These are phyloP conservation scores for Aureobasidium sp. DNA, from an alignment of 2,329 filamentous ascomycete species.

Conservation along the genomic window DNA sequence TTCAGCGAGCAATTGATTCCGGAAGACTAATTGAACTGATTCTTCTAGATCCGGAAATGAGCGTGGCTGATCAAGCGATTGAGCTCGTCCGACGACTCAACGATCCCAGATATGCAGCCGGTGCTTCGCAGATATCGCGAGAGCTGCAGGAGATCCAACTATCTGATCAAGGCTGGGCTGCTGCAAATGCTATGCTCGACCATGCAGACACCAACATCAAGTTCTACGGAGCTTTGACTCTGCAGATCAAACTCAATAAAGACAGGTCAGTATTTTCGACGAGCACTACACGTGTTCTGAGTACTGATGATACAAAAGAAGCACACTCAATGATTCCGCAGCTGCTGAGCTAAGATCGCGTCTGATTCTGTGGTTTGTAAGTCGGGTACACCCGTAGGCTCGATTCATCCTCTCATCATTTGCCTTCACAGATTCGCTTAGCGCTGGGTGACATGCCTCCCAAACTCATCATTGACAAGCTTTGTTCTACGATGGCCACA, in stretches of 20 bases:
- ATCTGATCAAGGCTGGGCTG: constrained; percentile 74
- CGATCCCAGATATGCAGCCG: constrained; percentile 37
- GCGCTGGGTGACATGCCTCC: constrained; percentile 20
- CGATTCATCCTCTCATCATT: not conserved
- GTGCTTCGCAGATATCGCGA: constrained; percentile 55
- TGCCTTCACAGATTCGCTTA: not conserved
- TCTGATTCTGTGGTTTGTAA: constrained; percentile 56
- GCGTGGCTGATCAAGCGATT: constrained; percentile 18
- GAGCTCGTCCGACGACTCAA: constrained; percentile 47
- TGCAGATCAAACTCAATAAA: constrained; percentile 83
- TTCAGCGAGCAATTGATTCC: not conserved
- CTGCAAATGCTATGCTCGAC: constrained; percentile 68
- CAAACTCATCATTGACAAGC: constrained; percentile 59
- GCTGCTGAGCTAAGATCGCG: constrained; percentile 53
- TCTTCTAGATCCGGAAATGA: not conserved
- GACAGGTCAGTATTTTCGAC: constrained; percentile 23
- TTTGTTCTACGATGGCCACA: constrained; percentile 68
- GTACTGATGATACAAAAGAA: constrained; percentile 22
- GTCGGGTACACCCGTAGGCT: constrained; percentile 1
- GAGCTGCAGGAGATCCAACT: constrained; percentile 72
- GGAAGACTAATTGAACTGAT: constrained; percentile 5
- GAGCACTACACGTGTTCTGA: not conserved
- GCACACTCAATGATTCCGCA: constrained; percentile 49
- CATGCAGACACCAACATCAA: constrained; percentile 66
- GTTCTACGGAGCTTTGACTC: constrained; percentile 88